phyloP scores from a whole-genome alignment of 1,284 basidiomycete genomes.

The Heliocybe sulcata region DNA sequence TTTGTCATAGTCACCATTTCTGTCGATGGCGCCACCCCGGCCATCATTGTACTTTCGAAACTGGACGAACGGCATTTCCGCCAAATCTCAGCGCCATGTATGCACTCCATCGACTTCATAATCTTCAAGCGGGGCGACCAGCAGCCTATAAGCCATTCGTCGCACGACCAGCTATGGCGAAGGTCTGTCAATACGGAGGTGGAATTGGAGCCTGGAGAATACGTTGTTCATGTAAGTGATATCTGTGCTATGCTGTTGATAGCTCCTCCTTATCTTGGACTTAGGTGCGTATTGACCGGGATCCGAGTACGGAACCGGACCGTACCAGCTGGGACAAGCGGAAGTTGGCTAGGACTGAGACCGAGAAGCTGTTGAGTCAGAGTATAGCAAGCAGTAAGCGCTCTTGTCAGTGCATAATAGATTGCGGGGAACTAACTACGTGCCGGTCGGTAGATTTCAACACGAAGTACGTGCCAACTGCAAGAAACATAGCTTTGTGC shows the following conservation, averaged over 20 bases:
- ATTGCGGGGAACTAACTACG: slow-evolving; percentile 25
- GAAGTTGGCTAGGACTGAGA: slow-evolving; percentile 20
- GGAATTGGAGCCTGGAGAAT: slow-evolving; percentile 39
- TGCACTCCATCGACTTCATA: slow-evolving; percentile 38
- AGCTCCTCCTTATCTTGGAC: not conserved
- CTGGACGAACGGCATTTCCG: slow-evolving; percentile 38
- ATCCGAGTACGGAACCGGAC: slow-evolving; percentile 13
- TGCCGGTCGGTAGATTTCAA: slow-evolving; percentile 36
- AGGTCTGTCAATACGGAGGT: slow-evolving; percentile 35
- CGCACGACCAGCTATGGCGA: slow-evolving; percentile 19
- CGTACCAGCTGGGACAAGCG: slow-evolving; percentile 25
- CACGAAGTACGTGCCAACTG: not conserved
- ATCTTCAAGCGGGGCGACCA: slow-evolving; percentile 36
- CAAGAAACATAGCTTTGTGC: not conserved
- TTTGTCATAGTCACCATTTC: slow-evolving; percentile 31
- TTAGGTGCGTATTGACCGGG: slow-evolving; percentile 25
- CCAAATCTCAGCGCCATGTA: slow-evolving; percentile 23
- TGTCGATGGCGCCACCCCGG: slow-evolving; percentile 26
- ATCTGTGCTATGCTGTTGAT: not conserved
- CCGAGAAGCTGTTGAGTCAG: slow-evolving; percentile 11
- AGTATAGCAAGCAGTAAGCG: slow-evolving; percentile 30
- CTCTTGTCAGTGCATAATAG: slow-evolving; percentile 4
- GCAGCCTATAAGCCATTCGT: slow-evolving; percentile 27
- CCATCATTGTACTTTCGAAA: slow-evolving; percentile 42
- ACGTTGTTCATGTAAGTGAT: slow-evolving; percentile 38